These are phyloP conservation scores for Orbilia quercus DNA, from an alignment of 2,329 filamentous ascomycete genomes.

Conservation along the genomic window DNA sequence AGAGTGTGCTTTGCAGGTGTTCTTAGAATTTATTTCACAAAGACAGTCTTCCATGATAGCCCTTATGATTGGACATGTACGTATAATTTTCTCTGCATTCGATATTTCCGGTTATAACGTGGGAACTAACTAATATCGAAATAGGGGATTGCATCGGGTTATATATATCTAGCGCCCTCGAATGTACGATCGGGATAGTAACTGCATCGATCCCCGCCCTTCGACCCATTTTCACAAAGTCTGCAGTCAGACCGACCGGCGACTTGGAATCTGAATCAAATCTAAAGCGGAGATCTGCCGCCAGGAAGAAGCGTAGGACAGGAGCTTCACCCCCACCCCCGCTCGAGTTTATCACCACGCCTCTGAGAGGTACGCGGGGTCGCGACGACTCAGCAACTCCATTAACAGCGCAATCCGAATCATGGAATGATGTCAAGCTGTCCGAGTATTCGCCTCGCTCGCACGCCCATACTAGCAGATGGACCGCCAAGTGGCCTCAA, in stretches of 20 bases:
- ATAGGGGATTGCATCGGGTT: conserved; percentile 41
- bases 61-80: conserved; percentile 49
- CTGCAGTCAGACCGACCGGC: conserved; percentile 19
- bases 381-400: conserved; percentile 28
- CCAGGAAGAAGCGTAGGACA: conserved; percentile 36
- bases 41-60: conserved; percentile 39
- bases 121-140: neutral
- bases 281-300: conserved; percentile 39
- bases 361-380: conserved; percentile 27
- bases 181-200: conserved; percentile 42
- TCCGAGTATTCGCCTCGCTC: conserved; percentile 7
- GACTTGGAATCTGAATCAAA: conserved; percentile 37
- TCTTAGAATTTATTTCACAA: conserved; percentile 49
- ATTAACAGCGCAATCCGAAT: conserved; percentile 26
- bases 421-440: conserved; percentile 30
- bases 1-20: conserved; percentile 51
- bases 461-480: too few species aligned
- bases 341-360: conserved; percentile 43
- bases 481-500: conserved; percentile 18
- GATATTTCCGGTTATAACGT: too few species aligned
- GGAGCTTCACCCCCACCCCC: conserved; percentile 23
- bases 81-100: neutral
- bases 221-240: conserved; percentile 39
- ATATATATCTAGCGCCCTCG: conserved; percentile 37
- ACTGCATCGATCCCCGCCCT: conserved; percentile 43